Percentiles rank a stretch among this genome's conserved stretches.
Evolutionary conservation across 1,139 yeast genomes (phyloP).

Genomic region (Hyphopichia burtonii): DNA sequence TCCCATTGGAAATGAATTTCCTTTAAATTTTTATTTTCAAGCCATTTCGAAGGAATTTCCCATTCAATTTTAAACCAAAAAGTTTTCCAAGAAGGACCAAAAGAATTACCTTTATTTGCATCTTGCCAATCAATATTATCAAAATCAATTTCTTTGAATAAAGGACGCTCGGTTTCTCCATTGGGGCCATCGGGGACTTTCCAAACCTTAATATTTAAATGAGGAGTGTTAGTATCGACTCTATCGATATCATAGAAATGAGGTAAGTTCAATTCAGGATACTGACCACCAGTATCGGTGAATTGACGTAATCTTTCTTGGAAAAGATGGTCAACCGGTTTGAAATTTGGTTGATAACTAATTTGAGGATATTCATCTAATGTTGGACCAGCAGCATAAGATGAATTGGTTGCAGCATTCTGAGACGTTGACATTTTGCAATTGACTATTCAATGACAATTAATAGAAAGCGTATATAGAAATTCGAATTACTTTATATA

Average conservation of each 20-base stretch:
- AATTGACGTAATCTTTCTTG: conserved; percentile 81
- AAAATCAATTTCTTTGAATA: conserved; percentile 62
- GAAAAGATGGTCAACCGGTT: conserved; percentile 78
- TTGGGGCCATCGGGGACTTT: conserved; percentile 56
- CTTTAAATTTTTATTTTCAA: conserved; percentile 33
- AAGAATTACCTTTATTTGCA: conserved; percentile 69
- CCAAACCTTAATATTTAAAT: conserved; percentile 54
- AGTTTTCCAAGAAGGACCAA: conserved; percentile 96
- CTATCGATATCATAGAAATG: conserved; percentile 70
- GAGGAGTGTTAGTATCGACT: conserved; percentile 40
- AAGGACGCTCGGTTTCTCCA: conserved; percentile 62
- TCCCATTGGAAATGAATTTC: conserved; percentile 81
- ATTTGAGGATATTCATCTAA: conserved; percentile 19
- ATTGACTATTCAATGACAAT: no score
- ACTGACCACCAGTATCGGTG: conserved; percentile 69
- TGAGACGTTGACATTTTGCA: background rate
- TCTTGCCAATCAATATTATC: conserved; percentile 49
- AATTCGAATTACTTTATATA: no score
- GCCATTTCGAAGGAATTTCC: conserved; percentile 63
- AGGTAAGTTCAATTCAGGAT: conserved; percentile 71
- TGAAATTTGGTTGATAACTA: conserved; percentile 72
- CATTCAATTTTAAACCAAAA: conserved; percentile 83
- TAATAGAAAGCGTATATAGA: no score
- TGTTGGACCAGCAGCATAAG: background rate
- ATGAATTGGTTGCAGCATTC: background rate